Conservation (phyloP, 179 eudicot species). For the Drosera spatulata region DNA sequence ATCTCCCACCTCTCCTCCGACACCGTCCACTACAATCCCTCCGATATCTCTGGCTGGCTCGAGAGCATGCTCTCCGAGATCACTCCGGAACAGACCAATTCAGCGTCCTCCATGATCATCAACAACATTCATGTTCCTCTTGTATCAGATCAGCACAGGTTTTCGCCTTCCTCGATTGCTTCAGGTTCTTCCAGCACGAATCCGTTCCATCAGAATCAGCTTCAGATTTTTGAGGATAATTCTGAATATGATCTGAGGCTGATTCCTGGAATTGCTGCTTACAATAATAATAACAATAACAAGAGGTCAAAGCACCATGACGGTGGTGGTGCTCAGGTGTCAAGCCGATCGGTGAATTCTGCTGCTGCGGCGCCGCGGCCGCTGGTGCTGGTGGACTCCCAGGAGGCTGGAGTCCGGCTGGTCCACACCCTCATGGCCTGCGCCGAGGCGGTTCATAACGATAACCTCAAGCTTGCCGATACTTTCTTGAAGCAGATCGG, state of each 20-base stretch:
- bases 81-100: conserved; percentile 8
- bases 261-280: conserved; percentile 45
- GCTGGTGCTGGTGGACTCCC: conserved; percentile 64
- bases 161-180: no score
- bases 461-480: conserved; percentile 44
- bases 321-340: neutral
- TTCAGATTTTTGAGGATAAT: conserved; percentile 11
- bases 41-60: conserved; percentile 76
- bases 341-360: conserved; percentile 4
- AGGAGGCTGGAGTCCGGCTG: conserved; percentile 64
- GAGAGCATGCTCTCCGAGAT: conserved; percentile 65
- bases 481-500: conserved; percentile 59
- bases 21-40: conserved; percentile 72
- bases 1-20: conserved; percentile 34
- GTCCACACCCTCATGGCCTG: conserved; percentile 83
- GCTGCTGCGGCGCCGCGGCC: conserved; percentile 16
- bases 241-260: conserved; percentile 69
- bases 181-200: neutral
- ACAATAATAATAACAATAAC: conserved; percentile 2
- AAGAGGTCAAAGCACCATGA: conserved; percentile 22
- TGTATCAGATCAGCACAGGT: no score
- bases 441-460: conserved; percentile 62
- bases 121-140: neutral
- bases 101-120: no score
- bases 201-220: neutral